Base-by-base conservation (phyloP, 768 basidiomycete genomes). In the Glaciozyma antarctica region DNA sequence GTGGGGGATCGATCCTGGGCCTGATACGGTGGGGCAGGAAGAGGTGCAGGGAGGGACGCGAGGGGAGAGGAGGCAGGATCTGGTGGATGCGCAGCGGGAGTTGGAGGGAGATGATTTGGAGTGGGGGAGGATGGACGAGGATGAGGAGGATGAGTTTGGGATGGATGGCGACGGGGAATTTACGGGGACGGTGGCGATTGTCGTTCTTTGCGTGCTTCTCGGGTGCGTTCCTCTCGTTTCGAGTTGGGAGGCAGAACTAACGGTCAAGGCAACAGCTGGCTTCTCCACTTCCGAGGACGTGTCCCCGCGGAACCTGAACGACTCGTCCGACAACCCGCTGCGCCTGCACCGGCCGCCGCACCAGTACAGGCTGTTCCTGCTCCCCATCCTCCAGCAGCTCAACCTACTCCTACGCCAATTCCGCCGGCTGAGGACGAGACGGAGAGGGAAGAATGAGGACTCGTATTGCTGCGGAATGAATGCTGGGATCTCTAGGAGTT, bases 111-210 rank as follows among this genome's bases (percentile, higher is more conserved):
- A 77, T 32, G 61, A 56, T 48, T 53, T 72, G 24, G 76, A 88
- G 85, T 91, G 88, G 87, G 88, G 88, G 32, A 80, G 85, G 63
- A 86, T 88, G 15, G 82, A 38, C 58, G 84, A 83, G 4, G 88
- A 88, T 66, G 82, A 82, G 62, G 82, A 84, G 30, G 86, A 88
- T 34, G 80, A 81, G 58, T 88, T 90, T 64, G 85, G 85, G 68
- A 86, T 88, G 0, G 90, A 92, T 55, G 83, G 81, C n/a, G 83
- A 82, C 1, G 84, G 89, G 65, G 88, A 90, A 70, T 84, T 89
- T 63, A 78, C 78, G 41, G 91, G 93, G 79, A 93, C 88, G 30
- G 81, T 89, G 78, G 75, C 91, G 47, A 80, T 93, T 51, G 81
- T 92, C 5, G 76, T 83, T 49, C 78, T 94, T 32, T 88, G 88